A percentile compares a stretch with the other conserved stretches of the same genome.
Conservation (phyloP, 441 rosid species). For the Euphorbia corollata region DNA sequence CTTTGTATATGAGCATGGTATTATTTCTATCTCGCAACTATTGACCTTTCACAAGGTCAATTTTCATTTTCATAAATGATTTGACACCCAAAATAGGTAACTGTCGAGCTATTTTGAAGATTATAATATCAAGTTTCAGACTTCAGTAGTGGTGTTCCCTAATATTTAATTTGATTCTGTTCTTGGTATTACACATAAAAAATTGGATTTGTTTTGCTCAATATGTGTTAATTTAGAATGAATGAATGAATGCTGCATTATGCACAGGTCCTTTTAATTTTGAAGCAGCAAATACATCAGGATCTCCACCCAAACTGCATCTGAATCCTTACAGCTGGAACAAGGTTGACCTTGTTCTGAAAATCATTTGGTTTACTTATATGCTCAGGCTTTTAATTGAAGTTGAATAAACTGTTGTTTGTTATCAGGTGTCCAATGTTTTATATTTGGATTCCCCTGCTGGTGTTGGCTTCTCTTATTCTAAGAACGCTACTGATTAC, state of each 20-base stretch:
- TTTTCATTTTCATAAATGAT: background rate
- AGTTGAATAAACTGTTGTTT: background rate
- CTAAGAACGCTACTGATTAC: slow-evolving; percentile 51
- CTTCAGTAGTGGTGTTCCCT: background rate
- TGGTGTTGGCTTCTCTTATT: slow-evolving; percentile 81
- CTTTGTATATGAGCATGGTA: slow-evolving; percentile 31
- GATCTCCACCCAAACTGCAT: slow-evolving; percentile 40
- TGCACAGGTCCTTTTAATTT: slow-evolving; percentile 93
- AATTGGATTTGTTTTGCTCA: background rate
- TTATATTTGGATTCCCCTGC: slow-evolving; percentile 75
- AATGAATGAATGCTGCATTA: slow-evolving; percentile 25
- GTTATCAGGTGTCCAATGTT: slow-evolving; percentile 60
- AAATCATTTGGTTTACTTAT: background rate
- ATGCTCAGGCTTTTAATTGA: background rate
- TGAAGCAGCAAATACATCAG: slow-evolving; percentile 31
- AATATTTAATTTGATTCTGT: background rate
- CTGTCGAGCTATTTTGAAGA: background rate
- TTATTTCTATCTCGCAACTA: too few relatives aligned
- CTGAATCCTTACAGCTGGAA: slow-evolving; percentile 81
- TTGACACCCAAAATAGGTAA: background rate
- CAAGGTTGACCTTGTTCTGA: slow-evolving; percentile 43
- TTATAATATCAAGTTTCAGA: background rate
- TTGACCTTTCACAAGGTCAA: background rate
- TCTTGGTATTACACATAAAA: background rate
- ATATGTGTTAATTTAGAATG: background rate